phyloP scores from a whole-genome alignment of 176 grass and related monocot species.

The Pontederia crassipes region DNA sequence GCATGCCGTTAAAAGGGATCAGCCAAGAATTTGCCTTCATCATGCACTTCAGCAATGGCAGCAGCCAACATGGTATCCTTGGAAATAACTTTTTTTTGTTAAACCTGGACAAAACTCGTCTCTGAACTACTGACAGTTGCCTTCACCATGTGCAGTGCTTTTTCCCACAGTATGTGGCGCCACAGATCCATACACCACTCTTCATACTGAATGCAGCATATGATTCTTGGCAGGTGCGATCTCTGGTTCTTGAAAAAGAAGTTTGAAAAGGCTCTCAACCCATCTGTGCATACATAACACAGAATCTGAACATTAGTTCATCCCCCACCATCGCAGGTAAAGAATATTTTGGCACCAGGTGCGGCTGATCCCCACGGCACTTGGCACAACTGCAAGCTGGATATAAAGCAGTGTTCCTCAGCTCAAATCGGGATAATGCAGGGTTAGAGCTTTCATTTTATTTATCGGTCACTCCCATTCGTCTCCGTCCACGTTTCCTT shows the following conservation, averaged over 20 bases:
- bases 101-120: slow-evolving; percentile 6
- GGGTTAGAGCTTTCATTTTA: slow-evolving; percentile 20
- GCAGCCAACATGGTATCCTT: slow-evolving; percentile 53
- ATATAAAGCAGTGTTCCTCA: slow-evolving; percentile 42
- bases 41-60: slow-evolving; percentile 54
- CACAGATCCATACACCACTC: slow-evolving; percentile 61
- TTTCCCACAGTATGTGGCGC: slow-evolving; percentile 76
- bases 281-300: too few relatives aligned
- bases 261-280: too few relatives aligned
- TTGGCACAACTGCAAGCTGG: slow-evolving; percentile 47
- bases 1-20: slow-evolving; percentile 31
- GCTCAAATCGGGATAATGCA: slow-evolving; percentile 47
- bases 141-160: slow-evolving; percentile 61
- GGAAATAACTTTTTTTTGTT: slow-evolving; percentile 5
- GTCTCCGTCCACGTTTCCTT: too few relatives aligned
- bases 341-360: slow-evolving; percentile 59
- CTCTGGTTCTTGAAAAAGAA: neutral
- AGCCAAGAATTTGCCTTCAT: slow-evolving; percentile 58
- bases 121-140: neutral
- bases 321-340: slow-evolving; percentile 27
- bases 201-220: slow-evolving; percentile 94
- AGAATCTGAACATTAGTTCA: too few relatives aligned
- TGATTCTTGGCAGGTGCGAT: slow-evolving; percentile 84
- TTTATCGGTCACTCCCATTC: too few relatives aligned
- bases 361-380: slow-evolving; percentile 31